Conservation (phyloP, 768 basidiomycete species). For the Amanita pseudoporphyria region DNA sequence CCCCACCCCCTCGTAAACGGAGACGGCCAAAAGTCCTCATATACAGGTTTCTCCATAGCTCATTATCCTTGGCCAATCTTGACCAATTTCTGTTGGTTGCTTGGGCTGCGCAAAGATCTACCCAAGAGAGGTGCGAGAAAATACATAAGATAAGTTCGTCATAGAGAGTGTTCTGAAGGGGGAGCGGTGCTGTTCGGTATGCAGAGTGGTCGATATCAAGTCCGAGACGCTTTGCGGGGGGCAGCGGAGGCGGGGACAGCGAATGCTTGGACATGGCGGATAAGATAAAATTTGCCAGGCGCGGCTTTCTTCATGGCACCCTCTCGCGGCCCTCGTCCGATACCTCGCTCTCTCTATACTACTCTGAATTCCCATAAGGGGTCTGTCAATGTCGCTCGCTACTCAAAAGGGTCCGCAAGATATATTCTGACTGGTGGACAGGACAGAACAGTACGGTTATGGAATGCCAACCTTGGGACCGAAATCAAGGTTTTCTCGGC, state of each 20-base stretch:
- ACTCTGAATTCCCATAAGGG: conserved; percentile 66
- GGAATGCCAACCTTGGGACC: conserved; percentile 81
- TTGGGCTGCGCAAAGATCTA: conserved; percentile 60
- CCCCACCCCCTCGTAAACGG: conserved; percentile 58
- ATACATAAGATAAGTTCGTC: conserved; percentile 71
- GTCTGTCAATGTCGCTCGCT: conserved; percentile 83
- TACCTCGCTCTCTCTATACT: conserved; percentile 54
- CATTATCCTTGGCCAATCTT: conserved; percentile 57
- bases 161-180: conserved; percentile 51
- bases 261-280: conserved; percentile 39
- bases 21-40: conserved; percentile 54
- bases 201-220: conserved; percentile 19
- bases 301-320: conserved; percentile 31
- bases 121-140: conserved; percentile 59
- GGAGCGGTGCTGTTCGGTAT: conserved; percentile 12
- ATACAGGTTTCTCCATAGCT: conserved; percentile 66
- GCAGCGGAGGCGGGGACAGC: conserved; percentile 39
- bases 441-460: conserved; percentile 82
- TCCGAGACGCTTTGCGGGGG: conserved; percentile 43
- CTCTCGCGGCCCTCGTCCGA: conserved; percentile 32
- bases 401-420: conserved; percentile 79
- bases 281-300: background rate
- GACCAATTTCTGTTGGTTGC: conserved; percentile 56
- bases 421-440: conserved; percentile 93
- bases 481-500: conserved; percentile 87